Percentiles rank a stretch among this genome's conserved stretches.
Conservation (phyloP, 139 green algal genomes). For the Chlorella sp. region DNA sequence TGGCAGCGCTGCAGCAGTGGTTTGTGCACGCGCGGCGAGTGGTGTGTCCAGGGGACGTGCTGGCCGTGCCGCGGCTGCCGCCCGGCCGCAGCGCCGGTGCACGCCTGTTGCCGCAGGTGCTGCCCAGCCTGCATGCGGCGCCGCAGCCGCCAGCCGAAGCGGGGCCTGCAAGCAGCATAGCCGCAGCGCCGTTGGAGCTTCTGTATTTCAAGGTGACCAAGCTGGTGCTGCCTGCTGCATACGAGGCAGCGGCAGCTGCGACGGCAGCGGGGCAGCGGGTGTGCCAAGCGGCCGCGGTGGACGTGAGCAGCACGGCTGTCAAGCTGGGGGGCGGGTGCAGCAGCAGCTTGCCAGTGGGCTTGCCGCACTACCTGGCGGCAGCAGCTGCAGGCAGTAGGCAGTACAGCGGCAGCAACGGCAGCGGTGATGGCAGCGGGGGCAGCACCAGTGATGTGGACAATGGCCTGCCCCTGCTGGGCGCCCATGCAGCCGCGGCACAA, state of each 20-base stretch:
- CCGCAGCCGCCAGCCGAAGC: neutral
- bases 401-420: neutral
- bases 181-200: neutral
- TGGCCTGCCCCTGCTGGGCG: neutral
- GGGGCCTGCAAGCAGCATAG: neutral
- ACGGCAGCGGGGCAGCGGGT: neutral
- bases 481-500: neutral
- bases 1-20: constrained; percentile 41
- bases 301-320: constrained; percentile 31
- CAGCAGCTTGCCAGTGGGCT: constrained; percentile 30
- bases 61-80: constrained; percentile 34
- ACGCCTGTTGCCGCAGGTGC: neutral
- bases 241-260: neutral
- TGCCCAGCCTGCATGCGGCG: neutral
- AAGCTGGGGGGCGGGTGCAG: constrained; percentile 39
- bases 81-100: neutral
- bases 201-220: constrained; percentile 42
- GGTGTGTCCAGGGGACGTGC: constrained; percentile 49
- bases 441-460: neutral
- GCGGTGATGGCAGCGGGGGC: neutral
- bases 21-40: constrained; percentile 31
- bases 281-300: constrained; percentile 13
- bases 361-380: constrained; percentile 27
- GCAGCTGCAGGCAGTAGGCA: neutral
- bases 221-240: neutral